Evolutionary conservation across 495 filamentous ascomycete genomes (phyloP).

Genomic region (Thermothielavioides terrestris): DNA sequence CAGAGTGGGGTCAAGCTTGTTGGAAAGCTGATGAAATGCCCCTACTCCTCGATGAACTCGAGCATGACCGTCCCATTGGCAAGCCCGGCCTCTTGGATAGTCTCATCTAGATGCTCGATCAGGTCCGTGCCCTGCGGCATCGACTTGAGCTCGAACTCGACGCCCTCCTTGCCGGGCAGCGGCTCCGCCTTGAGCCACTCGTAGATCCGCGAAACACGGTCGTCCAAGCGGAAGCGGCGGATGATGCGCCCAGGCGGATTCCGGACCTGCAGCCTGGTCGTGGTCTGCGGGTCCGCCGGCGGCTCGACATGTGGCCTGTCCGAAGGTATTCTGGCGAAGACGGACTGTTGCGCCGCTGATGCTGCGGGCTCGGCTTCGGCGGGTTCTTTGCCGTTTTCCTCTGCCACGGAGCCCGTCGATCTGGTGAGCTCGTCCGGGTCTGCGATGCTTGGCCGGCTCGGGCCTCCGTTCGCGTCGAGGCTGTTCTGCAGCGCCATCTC

Average conservation of each 20-base stretch:
- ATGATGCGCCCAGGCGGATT: slow-evolving; percentile 74
- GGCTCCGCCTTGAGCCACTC: slow-evolving; percentile 92
- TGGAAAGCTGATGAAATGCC: too few species aligned
- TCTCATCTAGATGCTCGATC: slow-evolving; percentile 61
- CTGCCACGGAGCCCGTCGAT: slow-evolving; percentile 33
- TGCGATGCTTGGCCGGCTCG: slow-evolving; percentile 27
- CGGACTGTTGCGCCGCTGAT: slow-evolving; percentile 26
- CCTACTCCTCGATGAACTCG: slow-evolving; percentile 64
- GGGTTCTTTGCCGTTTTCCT: slow-evolving; percentile 56
- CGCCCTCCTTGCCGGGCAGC: slow-evolving; percentile 63
- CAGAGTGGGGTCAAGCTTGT: too few species aligned
- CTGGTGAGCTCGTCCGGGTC: slow-evolving; percentile 86
- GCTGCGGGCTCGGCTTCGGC: slow-evolving; percentile 20
- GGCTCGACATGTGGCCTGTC: slow-evolving; percentile 72
- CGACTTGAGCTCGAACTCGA: slow-evolving; percentile 71
- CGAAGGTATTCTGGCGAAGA: slow-evolving; percentile 60
- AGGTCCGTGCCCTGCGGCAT: slow-evolving; percentile 68
- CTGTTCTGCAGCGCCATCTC: slow-evolving; percentile 88
- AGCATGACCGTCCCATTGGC: slow-evolving; percentile 91
- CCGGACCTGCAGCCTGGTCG: slow-evolving; percentile 85
- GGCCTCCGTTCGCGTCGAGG: slow-evolving; percentile 36
- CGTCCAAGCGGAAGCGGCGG: slow-evolving; percentile 69
- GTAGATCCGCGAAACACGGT: slow-evolving; percentile 74
- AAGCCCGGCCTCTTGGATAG: slow-evolving; percentile 73
- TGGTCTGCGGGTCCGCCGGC: slow-evolving; percentile 52